Conservation (phyloP, 2,329 filamentous ascomycete species). For the Penicillium sp. region DNA sequence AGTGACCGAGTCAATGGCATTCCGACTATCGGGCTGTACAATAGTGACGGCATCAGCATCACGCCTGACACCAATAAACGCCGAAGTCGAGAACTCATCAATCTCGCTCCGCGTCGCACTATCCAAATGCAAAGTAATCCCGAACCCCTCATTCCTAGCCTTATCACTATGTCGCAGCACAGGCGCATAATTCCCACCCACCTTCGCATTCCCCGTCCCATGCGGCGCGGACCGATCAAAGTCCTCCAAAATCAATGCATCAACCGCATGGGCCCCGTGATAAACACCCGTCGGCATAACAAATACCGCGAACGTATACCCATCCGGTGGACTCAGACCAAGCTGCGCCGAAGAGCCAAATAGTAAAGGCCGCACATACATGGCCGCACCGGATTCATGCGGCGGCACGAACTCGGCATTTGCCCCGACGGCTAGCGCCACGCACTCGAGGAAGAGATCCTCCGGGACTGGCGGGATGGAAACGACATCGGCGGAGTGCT, state of each 20-base stretch:
- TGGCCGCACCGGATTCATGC: conserved; percentile 82
- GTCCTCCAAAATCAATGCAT: conserved; percentile 83
- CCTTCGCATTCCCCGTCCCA: conserved; percentile 88
- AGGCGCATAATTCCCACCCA: conserved; percentile 95
- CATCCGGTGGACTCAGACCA: conserved; percentile 82
- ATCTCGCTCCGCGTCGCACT: conserved; percentile 81
- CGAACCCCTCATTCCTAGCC: conserved; percentile 77
- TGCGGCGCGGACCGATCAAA: conserved; percentile 94
- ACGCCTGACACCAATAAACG: conserved; percentile 80
- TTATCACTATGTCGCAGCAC: conserved; percentile 86
- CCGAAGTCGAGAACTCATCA: conserved; percentile 94
- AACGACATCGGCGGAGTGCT: conserved; percentile 80
- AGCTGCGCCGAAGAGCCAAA: conserved; percentile 89
- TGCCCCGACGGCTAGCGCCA: conserved; percentile 78
- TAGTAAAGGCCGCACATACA: conserved; percentile 89
- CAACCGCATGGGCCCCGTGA: conserved; percentile 86
- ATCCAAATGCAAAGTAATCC: conserved; percentile 94
- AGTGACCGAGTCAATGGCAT: conserved; percentile 86
- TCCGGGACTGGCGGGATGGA: conserved; percentile 81
- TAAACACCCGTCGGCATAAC: conserved; percentile 93
- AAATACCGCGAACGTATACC: conserved; percentile 89
- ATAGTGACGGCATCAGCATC: conserved; percentile 68
- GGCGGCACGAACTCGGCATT: conserved; percentile 93
- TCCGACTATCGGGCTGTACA: conserved; percentile 84
- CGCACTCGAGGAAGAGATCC: conserved; percentile 74